Conservation (phyloP, 2,329 filamentous ascomycete genomes). For the Ilyonectria destructans region DNA sequence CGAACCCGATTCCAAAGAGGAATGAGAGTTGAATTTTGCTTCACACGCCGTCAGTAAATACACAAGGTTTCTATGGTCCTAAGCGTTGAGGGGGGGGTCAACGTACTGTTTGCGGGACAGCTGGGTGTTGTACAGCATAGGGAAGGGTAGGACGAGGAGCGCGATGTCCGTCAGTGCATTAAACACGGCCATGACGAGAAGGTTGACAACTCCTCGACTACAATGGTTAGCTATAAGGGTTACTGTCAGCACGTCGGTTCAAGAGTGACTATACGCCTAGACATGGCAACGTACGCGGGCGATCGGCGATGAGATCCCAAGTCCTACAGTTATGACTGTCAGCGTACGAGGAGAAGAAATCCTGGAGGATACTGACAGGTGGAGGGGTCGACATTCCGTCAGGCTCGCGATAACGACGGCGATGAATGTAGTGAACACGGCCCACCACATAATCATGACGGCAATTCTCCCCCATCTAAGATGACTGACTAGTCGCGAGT, state of each 20-base stretch:
- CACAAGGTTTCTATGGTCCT: background rate
- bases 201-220: slow-evolving; percentile 38
- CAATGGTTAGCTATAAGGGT: background rate
- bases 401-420: slow-evolving; percentile 48
- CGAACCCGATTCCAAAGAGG: slow-evolving; percentile 48
- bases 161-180: slow-evolving; percentile 51
- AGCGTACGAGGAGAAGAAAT: no score
- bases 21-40: slow-evolving; percentile 44
- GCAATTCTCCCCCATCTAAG: no score
- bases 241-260: no score
- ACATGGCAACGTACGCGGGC: no score
- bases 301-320: no score
- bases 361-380: slow-evolving; percentile 31
- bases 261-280: no score
- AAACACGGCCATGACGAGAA: slow-evolving; percentile 50
- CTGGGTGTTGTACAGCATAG: slow-evolving; percentile 39
- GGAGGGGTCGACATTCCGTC: slow-evolving; percentile 48
- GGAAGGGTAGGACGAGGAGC: slow-evolving; percentile 50
- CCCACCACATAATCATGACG: slow-evolving; percentile 39
- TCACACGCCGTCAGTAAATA: background rate
- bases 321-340: no score
- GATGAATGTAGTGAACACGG: slow-evolving; percentile 48
- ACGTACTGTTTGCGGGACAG: slow-evolving; percentile 34
- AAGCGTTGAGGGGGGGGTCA: slow-evolving; percentile 28
- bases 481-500: no score